phyloP scores from a whole-genome alignment of 2,329 filamentous ascomycete genomes.

The Zymoseptoria brevis region DNA sequence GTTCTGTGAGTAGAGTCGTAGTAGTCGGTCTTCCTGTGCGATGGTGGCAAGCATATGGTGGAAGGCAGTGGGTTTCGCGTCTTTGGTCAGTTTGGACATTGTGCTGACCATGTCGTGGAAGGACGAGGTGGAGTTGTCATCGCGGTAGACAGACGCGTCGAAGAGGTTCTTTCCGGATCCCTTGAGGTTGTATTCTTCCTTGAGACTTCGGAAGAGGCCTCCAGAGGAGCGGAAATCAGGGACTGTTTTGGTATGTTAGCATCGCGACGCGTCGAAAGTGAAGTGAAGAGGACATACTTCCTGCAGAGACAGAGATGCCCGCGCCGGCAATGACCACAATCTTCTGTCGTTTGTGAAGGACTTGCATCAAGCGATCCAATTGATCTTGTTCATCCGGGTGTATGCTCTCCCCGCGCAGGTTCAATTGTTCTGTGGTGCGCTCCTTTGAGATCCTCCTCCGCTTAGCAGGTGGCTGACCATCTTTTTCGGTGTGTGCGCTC shows the following conservation, averaged over 20 bases:
- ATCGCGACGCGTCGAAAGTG: conserved; percentile 9
- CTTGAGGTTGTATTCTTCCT: conserved; percentile 82
- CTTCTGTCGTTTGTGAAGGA: conserved; percentile 81
- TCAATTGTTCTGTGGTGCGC: conserved; percentile 73
- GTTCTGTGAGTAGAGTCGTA: conserved; percentile 93
- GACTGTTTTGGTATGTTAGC: conserved; percentile 45
- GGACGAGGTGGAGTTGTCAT: conserved; percentile 75
- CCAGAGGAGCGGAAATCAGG: conserved; percentile 91
- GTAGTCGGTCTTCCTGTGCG: conserved; percentile 73
- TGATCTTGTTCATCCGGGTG: conserved; percentile 49
- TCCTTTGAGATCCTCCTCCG: conserved; percentile 60
- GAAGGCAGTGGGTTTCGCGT: conserved; percentile 75
- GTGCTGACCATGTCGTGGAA: conserved; percentile 96
- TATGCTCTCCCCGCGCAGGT: conserved; percentile 52
- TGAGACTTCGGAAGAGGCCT: conserved; percentile 79
- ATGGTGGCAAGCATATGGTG: conserved; percentile 90
- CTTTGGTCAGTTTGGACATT: conserved; percentile 68
- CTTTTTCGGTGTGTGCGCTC: conserved; percentile 43
- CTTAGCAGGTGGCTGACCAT: conserved; percentile 65
- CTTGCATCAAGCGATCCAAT: conserved; percentile 63
- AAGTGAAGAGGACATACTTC: conserved; percentile 53
- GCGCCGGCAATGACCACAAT: conserved; percentile 95
- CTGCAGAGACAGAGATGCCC: conserved; percentile 92
- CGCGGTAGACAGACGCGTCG: conserved; percentile 94
- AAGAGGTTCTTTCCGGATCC: conserved; percentile 92